Base-by-base conservation (phyloP, 345 rosid genomes). In the Nephelium lappaceum region DNA sequence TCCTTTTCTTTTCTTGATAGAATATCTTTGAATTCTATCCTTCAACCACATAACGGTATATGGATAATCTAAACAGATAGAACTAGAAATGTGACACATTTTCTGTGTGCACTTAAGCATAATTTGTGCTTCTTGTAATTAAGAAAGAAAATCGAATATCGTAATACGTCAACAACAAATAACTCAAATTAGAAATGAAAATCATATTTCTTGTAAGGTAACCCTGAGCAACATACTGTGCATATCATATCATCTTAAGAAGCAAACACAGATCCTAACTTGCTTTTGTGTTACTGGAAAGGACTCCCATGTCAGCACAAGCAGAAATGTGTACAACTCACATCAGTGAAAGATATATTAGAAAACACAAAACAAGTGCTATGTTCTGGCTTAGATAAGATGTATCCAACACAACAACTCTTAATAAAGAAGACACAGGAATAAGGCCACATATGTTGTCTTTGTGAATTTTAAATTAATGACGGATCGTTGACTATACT, bases 281-380 rank as follows among this genome's bases (percentile, higher is more conserved):
- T 19, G 36, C 42, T n/a, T 10, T 62, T 21, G 19, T 53, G n/a
- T 53, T 18, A 12, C 55, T 49, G 55, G 18, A 49, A 49, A 2
- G 51, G 68, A 61, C 43, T 61, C 27, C 21, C 19, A 11, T 21
- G 53, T 73, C 36, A 61, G 41, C 36, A 61, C 55, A 58, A 41
- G 47, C 64, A 2, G 36, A 64, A 36, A 11, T 23, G 38, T 24
- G 53, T 41, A 42, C 24, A 60, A 57, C 15, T 55, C n/a, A 58
- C 24, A 72, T 71, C 38, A 72, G 27, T 39, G n/a, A 72, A 72
- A 55, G 47, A 15, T 62, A 57, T 19, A 36, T 72, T 72, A 31
- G 42, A 23, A 9, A 16, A 23, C 4, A 70, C 19, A 36, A 11
- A 36, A 72, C 15, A n/a, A n/a, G 23, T 72, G 23, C 14, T 55